Base-by-base conservation (phyloP, 768 basidiomycete species). In the Artomyces pyxidatus region DNA sequence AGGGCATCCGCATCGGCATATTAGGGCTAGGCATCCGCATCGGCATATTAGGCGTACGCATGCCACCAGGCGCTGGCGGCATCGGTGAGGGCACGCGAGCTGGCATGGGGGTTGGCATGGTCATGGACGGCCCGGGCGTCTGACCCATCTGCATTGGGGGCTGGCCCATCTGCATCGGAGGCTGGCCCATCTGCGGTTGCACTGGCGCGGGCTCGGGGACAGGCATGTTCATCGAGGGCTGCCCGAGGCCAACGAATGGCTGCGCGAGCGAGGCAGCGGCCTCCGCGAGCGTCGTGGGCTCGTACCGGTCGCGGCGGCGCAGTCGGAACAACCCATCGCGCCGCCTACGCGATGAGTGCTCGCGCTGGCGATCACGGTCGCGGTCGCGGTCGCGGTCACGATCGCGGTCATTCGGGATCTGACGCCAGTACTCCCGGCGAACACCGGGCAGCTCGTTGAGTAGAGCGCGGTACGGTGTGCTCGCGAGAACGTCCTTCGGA, bases 401-500 rank as follows among this genome's bases (percentile, higher is more conserved):
- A 37, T 7, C 12, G 11, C 9, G 28, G 22, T 32, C 4, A 30
- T 17, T 7, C 14, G 3, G 37, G 5, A 17, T 3, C 8, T 26
- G 6, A 9, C 22, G 26, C 8, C 5, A 16, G 21, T 6, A 19
- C 22, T 43, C 9, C 39, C 9, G 11, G 63, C 45, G 51, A 19
- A 51, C 23, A 4, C 54, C 68, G 1, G 76, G 79, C 16, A 83
- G 73, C 46, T 72, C 71, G 12, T 54, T 47, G 6, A 83, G 66
- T 0, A 85, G 61, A 1, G 67, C 63, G 45, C 74, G 73, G 60
- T 84, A 84, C 0, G 81, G 81, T 0, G 80, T 70, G 23, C 65
- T 63, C 11, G 75, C 71, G 61, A 81, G 83, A 7, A 87, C 47
- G 58, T 86, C 78, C 26, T 65, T 64, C 0, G 86, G 86, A 0